Conservation (phyloP, 805 yeast species). For the Saccharomycopsis sp. region DNA sequence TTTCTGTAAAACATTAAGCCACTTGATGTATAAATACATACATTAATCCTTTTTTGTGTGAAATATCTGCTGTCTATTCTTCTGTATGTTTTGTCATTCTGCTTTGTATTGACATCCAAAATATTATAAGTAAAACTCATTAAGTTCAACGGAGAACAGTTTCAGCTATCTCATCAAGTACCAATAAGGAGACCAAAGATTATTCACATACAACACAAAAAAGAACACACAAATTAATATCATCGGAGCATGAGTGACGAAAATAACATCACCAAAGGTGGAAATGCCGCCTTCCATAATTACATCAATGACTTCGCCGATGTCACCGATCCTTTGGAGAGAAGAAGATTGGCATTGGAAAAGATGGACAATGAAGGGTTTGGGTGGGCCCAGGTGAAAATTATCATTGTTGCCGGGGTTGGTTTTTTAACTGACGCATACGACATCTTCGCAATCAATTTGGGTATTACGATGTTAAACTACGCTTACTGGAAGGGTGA, state of each 20-base stretch:
- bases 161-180: neutral
- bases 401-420: slow-evolving; percentile 83
- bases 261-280: slow-evolving; percentile 38
- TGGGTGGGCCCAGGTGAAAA: slow-evolving; percentile 78
- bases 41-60: neutral
- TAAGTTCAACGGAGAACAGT: neutral
- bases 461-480: slow-evolving; percentile 72
- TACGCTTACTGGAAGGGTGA: slow-evolving; percentile 62
- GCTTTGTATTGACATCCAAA: neutral
- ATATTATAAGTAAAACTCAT: neutral
- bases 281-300: slow-evolving; percentile 83
- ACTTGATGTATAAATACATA: neutral
- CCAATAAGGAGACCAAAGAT: no score
- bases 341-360: slow-evolving; percentile 79
- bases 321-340: slow-evolving; percentile 76
- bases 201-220: neutral
- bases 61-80: neutral
- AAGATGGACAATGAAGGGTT: slow-evolving; percentile 74
- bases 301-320: slow-evolving; percentile 74
- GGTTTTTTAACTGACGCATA: slow-evolving; percentile 92
- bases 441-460: slow-evolving; percentile 84
- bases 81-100: neutral
- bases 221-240: neutral
- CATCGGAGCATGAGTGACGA: neutral
- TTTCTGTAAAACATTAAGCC: neutral